Conservation (phyloP, 2,329 filamentous ascomycete species). For the Fusarium kyushuense region DNA sequence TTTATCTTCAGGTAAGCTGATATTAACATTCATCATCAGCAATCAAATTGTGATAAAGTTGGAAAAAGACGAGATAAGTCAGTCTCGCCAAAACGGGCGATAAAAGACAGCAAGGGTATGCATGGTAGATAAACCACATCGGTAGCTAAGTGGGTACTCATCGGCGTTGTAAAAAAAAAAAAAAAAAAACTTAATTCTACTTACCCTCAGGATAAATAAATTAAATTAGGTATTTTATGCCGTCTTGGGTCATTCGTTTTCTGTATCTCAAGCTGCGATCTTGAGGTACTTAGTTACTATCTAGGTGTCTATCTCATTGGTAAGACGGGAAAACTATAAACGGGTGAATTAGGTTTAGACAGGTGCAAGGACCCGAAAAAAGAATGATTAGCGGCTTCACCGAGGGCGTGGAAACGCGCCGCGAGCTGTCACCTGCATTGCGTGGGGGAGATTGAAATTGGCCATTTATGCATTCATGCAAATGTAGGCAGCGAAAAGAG, state of each 20-base stretch:
- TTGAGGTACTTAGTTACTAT: slow-evolving; percentile 24
- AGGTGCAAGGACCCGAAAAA: slow-evolving; percentile 28
- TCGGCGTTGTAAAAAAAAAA: background rate
- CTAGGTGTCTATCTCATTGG: slow-evolving; percentile 18
- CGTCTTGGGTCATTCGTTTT: background rate
- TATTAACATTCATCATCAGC: background rate
- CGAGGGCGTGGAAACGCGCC: slow-evolving; percentile 50
- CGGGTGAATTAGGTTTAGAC: slow-evolving; percentile 31
- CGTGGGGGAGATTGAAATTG: slow-evolving; percentile 49
- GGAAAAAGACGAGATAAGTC: slow-evolving; percentile 21
- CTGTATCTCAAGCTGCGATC: background rate
- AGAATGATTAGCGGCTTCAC: slow-evolving; percentile 43
- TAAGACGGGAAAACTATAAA: slow-evolving; percentile 13
- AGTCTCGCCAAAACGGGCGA: slow-evolving; percentile 21
- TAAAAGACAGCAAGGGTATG: slow-evolving; percentile 22
- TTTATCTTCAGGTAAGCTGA: background rate
- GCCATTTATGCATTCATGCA: slow-evolving; percentile 50
- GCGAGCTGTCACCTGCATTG: slow-evolving; percentile 41
- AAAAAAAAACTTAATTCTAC: background rate
- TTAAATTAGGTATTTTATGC: background rate
- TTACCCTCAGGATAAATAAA: background rate
- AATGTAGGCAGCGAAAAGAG: background rate
- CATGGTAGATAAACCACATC: slow-evolving; percentile 37
- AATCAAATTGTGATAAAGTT: background rate
- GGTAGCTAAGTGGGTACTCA: slow-evolving; percentile 7